Base-by-base conservation (phyloP, 192 early-diverging fungal genomes). In the Paraglomus occultum region DNA sequence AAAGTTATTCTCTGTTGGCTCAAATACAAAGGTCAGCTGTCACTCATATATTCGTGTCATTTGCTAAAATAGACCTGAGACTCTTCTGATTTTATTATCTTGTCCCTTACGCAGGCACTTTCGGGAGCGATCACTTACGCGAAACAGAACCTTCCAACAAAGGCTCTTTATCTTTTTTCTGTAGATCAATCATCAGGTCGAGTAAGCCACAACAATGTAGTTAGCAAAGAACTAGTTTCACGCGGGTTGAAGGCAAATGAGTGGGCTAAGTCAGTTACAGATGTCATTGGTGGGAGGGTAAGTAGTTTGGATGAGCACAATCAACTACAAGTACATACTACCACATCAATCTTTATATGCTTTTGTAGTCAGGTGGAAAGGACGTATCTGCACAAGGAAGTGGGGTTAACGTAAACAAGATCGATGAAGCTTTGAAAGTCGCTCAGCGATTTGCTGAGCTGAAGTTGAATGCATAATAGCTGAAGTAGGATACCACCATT, bases 371-470 rank as follows among this genome's bases (percentile, higher is more conserved):
- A 66, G 97, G 97, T 44, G 97, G 97, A 57, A 97, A 95, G 71
- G 94, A 95, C 51, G 94, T 94, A 58, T 73, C 92, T 67, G 97
- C 97, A 40, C 94, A 94, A 69, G 97, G 97, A 15, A 88, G 89
- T 60, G 97, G 95, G 42, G 79, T 84, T 48, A 82, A 90, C 31
- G 64, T 85, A 14, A 79, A 75, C 59, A 78, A 80, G 64, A 76
- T 91, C 22, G 86, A 89, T 53, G 90, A 92, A 73, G 95, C 94
- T 22, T 69, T 94, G 9, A 76, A 79, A 17, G 82, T 85, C 54
- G 94, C 95, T 17, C 71, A 83, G 58, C 81, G 87, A 64, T 94
- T 91, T 82, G 94, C 88, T 64, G 78, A 90, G 72, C 50, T 84
- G 50, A 84, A 88, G 78, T 51, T 89, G 66, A 64, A 46, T 22